These are phyloP conservation scores for Phytophthora pistaciae DNA, from an alignment of 352 stramenopile genomes.

Conservation along the genomic window DNA sequence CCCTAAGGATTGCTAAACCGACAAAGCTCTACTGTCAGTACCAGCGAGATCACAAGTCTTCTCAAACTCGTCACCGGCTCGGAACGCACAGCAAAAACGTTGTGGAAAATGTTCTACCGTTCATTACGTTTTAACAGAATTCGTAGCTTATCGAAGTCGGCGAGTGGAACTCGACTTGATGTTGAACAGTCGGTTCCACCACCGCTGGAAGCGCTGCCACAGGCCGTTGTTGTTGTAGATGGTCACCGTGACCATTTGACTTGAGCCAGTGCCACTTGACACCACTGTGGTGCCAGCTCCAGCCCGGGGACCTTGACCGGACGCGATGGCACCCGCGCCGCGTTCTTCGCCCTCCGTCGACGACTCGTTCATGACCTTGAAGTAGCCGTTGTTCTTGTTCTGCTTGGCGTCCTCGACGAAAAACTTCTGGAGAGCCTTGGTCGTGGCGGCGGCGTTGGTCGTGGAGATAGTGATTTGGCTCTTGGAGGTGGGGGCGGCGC, in stretches of 20 bases:
- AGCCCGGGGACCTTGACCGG: slow-evolving; percentile 9
- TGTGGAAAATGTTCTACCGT: not conserved
- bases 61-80: too few relatives aligned
- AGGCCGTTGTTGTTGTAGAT: slow-evolving; percentile 38
- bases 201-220: slow-evolving; percentile 28
- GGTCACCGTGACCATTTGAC: slow-evolving; percentile 25
- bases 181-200: slow-evolving; percentile 29
- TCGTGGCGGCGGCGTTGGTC: slow-evolving; percentile 12
- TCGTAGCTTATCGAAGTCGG: not conserved
- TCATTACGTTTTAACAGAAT: not conserved
- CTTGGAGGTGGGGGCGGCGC: slow-evolving; percentile 4
- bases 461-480: slow-evolving; percentile 20
- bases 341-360: slow-evolving; percentile 8
- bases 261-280: not conserved
- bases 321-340: not conserved
- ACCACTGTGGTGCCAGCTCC: slow-evolving; percentile 22
- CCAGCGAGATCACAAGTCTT: too few relatives aligned
- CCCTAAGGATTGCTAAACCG: too few relatives aligned
- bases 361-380: slow-evolving; percentile 12
- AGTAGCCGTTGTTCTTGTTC: slow-evolving; percentile 16
- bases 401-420: slow-evolving; percentile 24
- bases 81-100: not conserved
- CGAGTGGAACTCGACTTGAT: slow-evolving; percentile 2
- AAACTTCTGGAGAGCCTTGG: slow-evolving; percentile 23
- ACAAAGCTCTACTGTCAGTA: too few relatives aligned